Percentiles rank a stretch among this genome's conserved stretches.
Conservation (phyloP, 1,284 basidiomycete genomes). For the Mycosarcoma mackinlayi region DNA sequence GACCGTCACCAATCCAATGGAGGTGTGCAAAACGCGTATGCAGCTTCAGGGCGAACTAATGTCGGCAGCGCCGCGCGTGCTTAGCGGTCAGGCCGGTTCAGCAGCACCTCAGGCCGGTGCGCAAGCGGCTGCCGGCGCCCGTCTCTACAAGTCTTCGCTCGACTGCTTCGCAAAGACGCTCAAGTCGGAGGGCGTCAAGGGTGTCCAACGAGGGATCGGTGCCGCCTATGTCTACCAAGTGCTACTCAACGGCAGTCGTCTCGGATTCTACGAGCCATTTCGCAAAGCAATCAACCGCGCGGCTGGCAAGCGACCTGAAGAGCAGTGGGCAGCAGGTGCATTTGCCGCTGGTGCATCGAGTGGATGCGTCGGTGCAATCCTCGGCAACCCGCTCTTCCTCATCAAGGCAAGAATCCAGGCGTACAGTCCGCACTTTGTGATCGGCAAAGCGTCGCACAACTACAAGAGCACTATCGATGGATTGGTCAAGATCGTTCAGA, state of each 20-base stretch:
- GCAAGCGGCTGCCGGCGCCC: slow-evolving; percentile 27
- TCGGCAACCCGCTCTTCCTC: slow-evolving; percentile 94
- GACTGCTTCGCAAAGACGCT: slow-evolving; percentile 91
- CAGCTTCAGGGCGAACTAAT: slow-evolving; percentile 64
- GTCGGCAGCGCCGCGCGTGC: slow-evolving; percentile 37
- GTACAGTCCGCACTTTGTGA: slow-evolving; percentile 78
- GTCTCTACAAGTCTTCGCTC: slow-evolving; percentile 83
- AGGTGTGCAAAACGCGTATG: slow-evolving; percentile 65
- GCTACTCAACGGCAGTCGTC: slow-evolving; percentile 89
- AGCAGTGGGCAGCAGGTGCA: slow-evolving; percentile 73
- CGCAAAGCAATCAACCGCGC: slow-evolving; percentile 78
- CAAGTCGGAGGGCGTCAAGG: slow-evolving; percentile 87
- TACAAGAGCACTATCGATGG: slow-evolving; percentile 88
- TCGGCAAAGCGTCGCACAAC: slow-evolving; percentile 90
- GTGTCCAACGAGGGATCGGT: slow-evolving; percentile 87
- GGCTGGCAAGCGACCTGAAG: slow-evolving; percentile 75
- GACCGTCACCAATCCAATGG: slow-evolving; percentile 62
- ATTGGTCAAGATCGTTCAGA: slow-evolving; percentile 79
- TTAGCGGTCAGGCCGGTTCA: slow-evolving; percentile 38
- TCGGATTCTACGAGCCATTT: slow-evolving; percentile 96
- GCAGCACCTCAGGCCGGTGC: slow-evolving; percentile 40
- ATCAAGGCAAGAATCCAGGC: slow-evolving; percentile 98
- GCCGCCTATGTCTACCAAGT: slow-evolving; percentile 80
- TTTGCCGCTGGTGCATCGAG: slow-evolving; percentile 86
- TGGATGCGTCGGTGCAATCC: slow-evolving; percentile 86